phyloP scores from a whole-genome alignment of 2,329 filamentous ascomycete species.

The Bipolaris cookei region DNA sequence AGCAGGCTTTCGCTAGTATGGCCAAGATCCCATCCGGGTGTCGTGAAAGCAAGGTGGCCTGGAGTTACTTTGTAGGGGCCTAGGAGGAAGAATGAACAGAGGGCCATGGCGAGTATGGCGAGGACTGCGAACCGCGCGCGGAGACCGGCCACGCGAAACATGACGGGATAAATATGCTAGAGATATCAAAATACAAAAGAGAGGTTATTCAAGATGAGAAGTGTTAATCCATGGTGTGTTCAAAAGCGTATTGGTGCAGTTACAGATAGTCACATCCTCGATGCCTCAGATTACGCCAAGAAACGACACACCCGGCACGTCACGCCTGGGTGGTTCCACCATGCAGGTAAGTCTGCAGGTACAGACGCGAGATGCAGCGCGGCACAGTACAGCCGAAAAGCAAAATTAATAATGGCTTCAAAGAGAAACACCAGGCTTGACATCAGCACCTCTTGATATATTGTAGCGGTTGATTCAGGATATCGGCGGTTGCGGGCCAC shows the following conservation, averaged over 20 bases:
- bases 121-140: constrained; percentile 50
- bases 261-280: constrained; percentile 8
- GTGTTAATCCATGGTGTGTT: constrained; percentile 6
- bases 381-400: not conserved
- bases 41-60: constrained; percentile 32
- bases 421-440: constrained; percentile 10
- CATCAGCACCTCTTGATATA: constrained; percentile 28
- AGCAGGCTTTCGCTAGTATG: constrained; percentile 50
- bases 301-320: constrained; percentile 10
- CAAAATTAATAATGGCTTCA: not conserved
- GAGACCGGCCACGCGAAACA: constrained; percentile 39
- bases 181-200: not conserved
- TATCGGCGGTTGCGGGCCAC: constrained; percentile 32
- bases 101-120: constrained; percentile 61
- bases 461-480: constrained; percentile 33
- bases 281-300: constrained; percentile 26
- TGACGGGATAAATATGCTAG: constrained; percentile 16
- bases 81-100: constrained; percentile 65
- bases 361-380: constrained; percentile 1
- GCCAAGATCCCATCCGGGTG: constrained; percentile 23
- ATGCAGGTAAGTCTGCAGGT: constrained; percentile 19
- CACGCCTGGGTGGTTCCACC: constrained; percentile 15
- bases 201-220: not conserved
- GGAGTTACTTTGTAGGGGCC: constrained; percentile 60
- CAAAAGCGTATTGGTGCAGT: constrained; percentile 2